Evolutionary conservation across 345 rosid species (phyloP).

Genomic region (Iberis pinnata): DNA sequence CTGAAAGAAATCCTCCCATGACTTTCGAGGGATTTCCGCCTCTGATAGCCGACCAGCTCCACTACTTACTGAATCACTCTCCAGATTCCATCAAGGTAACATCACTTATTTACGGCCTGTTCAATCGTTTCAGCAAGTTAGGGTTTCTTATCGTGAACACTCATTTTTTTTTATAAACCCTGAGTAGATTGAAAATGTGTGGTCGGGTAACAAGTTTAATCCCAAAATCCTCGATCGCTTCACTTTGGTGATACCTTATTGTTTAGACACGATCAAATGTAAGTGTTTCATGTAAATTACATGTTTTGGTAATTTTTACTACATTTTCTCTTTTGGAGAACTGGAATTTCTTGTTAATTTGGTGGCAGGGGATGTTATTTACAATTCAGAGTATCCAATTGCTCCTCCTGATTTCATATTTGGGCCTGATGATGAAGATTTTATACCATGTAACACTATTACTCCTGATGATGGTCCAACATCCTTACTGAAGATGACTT

Average conservation of each 20-base stretch:
- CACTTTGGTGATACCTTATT: slow-evolving; percentile 81
- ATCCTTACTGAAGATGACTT: slow-evolving; percentile 29
- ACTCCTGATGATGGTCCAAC: slow-evolving; percentile 31
- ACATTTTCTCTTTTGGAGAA: no score
- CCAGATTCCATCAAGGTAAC: slow-evolving; percentile 58
- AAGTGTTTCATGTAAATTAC: slow-evolving; percentile 24
- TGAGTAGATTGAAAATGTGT: slow-evolving; percentile 61
- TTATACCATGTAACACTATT: slow-evolving; percentile 42
- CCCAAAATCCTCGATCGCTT: slow-evolving; percentile 67
- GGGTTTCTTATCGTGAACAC: slow-evolving; percentile 9
- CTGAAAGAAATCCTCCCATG: slow-evolving; percentile 45
- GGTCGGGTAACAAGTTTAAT: slow-evolving; percentile 68
- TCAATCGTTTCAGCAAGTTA: background rate
- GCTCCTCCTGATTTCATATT: slow-evolving; percentile 80
- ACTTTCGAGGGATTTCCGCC: slow-evolving; percentile 61
- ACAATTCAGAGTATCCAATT: slow-evolving; percentile 67
- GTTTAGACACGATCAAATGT: slow-evolving; percentile 79
- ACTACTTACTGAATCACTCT: slow-evolving; percentile 57
- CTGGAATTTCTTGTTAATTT: background rate
- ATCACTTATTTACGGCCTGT: background rate
- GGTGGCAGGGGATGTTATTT: slow-evolving; percentile 74
- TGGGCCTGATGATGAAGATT: slow-evolving; percentile 71
- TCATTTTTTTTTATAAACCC: background rate
- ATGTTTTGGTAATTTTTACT: background rate
- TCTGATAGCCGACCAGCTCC: slow-evolving; percentile 74